phyloP scores from a whole-genome alignment of 1,139 yeast species.

The Ogataea hybrid region DNA sequence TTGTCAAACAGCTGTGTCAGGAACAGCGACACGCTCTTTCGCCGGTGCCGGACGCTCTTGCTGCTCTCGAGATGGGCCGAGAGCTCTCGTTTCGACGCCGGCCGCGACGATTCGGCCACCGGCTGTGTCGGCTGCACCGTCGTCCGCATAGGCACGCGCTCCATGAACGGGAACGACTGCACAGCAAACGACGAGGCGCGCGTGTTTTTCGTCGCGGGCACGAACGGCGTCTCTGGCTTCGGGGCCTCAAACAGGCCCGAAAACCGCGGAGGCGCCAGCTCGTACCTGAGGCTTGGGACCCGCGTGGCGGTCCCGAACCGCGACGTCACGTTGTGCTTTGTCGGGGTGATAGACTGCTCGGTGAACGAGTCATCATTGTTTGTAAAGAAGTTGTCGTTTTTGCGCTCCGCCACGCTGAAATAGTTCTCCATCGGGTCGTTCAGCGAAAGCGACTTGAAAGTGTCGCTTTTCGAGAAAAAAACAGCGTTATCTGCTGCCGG shows the following conservation, averaged over 20 bases:
- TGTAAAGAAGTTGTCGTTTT: conserved; percentile 8
- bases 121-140: background rate
- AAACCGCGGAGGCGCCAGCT: conserved; percentile 3
- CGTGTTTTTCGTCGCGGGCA: background rate
- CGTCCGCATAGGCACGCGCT: background rate
- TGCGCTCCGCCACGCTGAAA: conserved; percentile 11
- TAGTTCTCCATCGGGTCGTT: conserved; percentile 3
- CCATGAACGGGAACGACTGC: conserved; percentile 3
- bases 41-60: background rate
- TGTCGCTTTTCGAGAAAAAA: background rate
- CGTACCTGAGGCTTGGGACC: conserved; percentile 9
- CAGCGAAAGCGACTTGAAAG: conserved; percentile 1
- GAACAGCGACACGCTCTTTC: conserved; percentile 8
- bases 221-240: background rate
- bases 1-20: conserved; percentile 10
- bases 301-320: conserved; percentile 6
- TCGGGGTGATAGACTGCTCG: conserved; percentile 10
- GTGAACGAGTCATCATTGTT: conserved; percentile 8
- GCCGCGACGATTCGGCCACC: background rate
- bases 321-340: conserved; percentile 7
- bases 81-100: background rate
- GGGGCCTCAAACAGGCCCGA: conserved; percentile 5
- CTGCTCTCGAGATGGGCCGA: background rate
- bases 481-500: background rate
- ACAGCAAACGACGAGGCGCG: background rate